phyloP scores from a whole-genome alignment of 345 rosid genomes.

The Atalantia buxifolia region DNA sequence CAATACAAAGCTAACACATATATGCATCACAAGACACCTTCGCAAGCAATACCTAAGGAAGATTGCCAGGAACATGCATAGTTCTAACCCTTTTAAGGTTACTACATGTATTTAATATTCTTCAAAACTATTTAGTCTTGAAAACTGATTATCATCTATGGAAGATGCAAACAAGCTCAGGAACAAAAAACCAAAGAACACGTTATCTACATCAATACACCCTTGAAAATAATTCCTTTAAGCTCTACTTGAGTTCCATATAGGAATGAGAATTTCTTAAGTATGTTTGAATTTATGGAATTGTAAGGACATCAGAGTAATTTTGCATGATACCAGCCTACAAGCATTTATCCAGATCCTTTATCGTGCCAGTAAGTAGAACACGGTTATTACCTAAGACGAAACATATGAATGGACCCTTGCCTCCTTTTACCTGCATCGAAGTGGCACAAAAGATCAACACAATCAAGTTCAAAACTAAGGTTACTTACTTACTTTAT shows the following conservation, averaged over 20 bases:
- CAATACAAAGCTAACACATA: neutral
- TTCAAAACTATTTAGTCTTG: neutral
- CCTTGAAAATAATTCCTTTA: neutral
- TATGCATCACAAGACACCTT: neutral
- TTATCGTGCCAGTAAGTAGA: neutral
- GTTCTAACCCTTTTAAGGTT: neutral
- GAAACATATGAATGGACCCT: slow-evolving; percentile 67
- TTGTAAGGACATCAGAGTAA: neutral
- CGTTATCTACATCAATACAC: neutral
- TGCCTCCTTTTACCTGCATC: slow-evolving; percentile 46
- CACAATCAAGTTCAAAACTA: neutral
- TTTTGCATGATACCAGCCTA: neutral
- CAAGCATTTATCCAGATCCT: neutral
- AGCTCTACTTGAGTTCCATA: neutral
- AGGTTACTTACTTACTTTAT: neutral
- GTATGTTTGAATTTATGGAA: neutral
- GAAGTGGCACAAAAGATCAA: slow-evolving; percentile 4
- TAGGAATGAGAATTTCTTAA: slow-evolving; percentile 3
- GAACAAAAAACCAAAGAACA: neutral
- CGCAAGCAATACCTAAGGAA: neutral
- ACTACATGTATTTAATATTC: neutral
- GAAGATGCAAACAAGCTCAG: neutral
- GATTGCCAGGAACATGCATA: neutral
- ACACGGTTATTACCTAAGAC: slow-evolving; percentile 56
- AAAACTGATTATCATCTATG: neutral